Base-by-base conservation (phyloP, 129 eudicot species). In the Ambrosia trifida region DNA sequence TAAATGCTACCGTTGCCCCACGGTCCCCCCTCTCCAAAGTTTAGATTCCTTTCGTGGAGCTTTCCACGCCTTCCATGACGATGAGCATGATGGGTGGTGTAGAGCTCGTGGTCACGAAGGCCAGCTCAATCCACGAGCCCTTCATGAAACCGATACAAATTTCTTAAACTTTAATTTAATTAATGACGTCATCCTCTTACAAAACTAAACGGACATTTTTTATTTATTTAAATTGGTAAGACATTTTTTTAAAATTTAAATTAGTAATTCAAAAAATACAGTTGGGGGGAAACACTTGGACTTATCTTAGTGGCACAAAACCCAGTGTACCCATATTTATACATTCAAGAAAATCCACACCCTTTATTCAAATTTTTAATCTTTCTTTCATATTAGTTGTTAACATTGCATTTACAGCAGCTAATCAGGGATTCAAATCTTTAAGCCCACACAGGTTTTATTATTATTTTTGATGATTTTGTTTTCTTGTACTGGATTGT, bases 261-360 rank as follows among this genome's bases (percentile, higher is more conserved):
- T 6, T 28, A 12, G 4, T 60, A 51, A 64, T 59, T 50, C 58
- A 56, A 58, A 66, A 61, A 40, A 47, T 14, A 32, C 20, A 46
- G 18, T 53, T 18, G 35, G 43, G 67, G 67, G 32, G 53, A 72
- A 50, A 63, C 45, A 68, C 56, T 57, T 36, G 59, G 64, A 72
- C 64, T 68, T 58, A 73, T 51, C 52, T 58, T 52, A 38, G 32
- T 50, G 44, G 52, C 77, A 70, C 82, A 38, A 73, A 19, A 62
- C 12, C 62, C 73, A 54, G 71, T 52, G 75, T 57, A 24, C 51
- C 19, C 2, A 72, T 72, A 72, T 72, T 66, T 72, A 72, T 60
- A 67, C 77, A 38, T 14, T 65, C 73, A 56, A 73, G 70, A 66
- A 66, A 60, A 51, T 43, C 73, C 41, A 43, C 13, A 35, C 73